Evolutionary conservation across 208 protist genomes (phyloP).

Genomic region (Crithidia expoeki): DNA sequence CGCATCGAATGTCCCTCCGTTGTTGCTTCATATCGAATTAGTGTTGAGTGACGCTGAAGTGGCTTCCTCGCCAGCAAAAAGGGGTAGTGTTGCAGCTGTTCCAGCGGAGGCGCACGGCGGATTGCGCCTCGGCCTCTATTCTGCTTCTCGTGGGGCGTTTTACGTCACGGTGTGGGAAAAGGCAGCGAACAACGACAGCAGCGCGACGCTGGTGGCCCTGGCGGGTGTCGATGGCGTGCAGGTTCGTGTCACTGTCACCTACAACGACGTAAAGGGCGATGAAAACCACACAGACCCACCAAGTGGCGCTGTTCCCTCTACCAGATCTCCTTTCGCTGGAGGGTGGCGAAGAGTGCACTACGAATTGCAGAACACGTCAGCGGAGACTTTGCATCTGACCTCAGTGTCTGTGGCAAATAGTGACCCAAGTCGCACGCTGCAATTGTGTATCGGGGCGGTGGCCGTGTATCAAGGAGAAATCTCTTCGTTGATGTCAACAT

Average conservation of each 20-base stretch:
- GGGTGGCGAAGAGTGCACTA: constrained; percentile 22
- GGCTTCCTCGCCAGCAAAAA: not conserved
- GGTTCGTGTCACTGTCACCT: constrained; percentile 1
- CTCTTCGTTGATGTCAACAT: not conserved
- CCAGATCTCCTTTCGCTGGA: not conserved
- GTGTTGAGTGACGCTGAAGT: constrained; percentile 4
- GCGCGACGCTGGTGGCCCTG: not conserved
- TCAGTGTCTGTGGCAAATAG: constrained; percentile 29
- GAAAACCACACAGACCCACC: too few species aligned
- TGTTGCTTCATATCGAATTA: constrained; percentile 21
- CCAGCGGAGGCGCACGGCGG: constrained; percentile 1
- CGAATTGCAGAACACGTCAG: constrained; percentile 23
- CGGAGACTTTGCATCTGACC: constrained; percentile 22
- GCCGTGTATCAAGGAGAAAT: constrained; percentile 24
- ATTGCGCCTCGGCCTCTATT: constrained; percentile 21
- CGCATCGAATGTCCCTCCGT: too few species aligned
- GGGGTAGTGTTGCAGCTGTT: not conserved
- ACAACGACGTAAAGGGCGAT: not conserved
- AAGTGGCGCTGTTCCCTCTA: too few species aligned
- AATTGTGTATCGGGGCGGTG: constrained; percentile 48
- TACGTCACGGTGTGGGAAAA: constrained; percentile 13
- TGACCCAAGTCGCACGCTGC: constrained; percentile 23
- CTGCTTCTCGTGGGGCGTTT: constrained; percentile 13
- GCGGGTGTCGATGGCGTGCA: constrained; percentile 14
- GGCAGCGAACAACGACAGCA: not conserved